Conservation (phyloP, 2,329 filamentous ascomycete species). For the Penicillium thymicola region DNA sequence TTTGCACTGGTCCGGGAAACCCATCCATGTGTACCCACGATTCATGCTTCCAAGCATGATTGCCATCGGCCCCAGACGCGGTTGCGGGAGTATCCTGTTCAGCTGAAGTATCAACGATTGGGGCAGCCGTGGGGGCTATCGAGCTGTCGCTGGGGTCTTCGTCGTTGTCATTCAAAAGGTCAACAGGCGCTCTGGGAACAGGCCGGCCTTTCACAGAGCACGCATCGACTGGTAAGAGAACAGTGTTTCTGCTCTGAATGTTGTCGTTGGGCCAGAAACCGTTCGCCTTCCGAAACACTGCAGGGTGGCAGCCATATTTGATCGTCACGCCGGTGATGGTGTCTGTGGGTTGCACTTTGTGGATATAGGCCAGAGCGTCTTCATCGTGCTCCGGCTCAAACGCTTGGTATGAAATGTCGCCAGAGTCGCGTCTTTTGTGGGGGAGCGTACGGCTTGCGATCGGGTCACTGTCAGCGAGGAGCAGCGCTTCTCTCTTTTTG, state of each 20-base stretch:
- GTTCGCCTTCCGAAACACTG: conserved; percentile 81
- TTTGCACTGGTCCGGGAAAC: conserved; percentile 69
- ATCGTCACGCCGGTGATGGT: conserved; percentile 89
- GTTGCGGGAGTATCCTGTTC: conserved; percentile 10
- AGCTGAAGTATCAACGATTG: conserved; percentile 4
- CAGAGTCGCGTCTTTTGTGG: conserved; percentile 48
- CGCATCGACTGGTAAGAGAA: conserved; percentile 84
- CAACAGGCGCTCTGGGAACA: conserved; percentile 34
- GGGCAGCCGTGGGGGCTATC: conserved; percentile 25
- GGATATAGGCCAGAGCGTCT: conserved; percentile 84
- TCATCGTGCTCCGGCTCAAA: conserved; percentile 54
- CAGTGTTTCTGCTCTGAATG: conserved; percentile 75
- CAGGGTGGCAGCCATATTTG: conserved; percentile 80
- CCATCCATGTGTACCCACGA: conserved; percentile 83
- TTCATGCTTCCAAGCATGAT: conserved; percentile 77
- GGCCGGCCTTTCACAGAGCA: conserved; percentile 76
- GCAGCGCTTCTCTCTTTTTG: conserved; percentile 46
- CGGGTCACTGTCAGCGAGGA: conserved; percentile 43
- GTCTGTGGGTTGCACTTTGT: conserved; percentile 77
- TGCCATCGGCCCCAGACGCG: conserved; percentile 50
- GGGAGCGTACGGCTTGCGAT: conserved; percentile 34
- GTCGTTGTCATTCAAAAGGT: conserved; percentile 26
- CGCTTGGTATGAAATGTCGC: conserved; percentile 32
- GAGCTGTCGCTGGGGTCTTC: conserved; percentile 37
- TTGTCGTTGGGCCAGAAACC: conserved; percentile 92